phyloP scores from a whole-genome alignment of 306 rosid genomes.

The Lablab purpureus region DNA sequence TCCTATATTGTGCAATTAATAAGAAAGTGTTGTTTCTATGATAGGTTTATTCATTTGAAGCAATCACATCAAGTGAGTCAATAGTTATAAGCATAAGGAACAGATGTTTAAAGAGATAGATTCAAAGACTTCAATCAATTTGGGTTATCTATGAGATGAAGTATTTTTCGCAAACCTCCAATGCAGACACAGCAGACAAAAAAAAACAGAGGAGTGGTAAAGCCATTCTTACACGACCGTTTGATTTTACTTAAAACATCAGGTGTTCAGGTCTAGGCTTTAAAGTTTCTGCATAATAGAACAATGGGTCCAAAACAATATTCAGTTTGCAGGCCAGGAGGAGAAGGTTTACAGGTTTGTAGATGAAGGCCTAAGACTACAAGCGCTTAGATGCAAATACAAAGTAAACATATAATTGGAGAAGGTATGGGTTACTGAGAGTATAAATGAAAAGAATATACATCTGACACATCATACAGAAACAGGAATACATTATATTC shows the following conservation, averaged over 20 bases:
- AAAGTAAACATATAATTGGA: background rate
- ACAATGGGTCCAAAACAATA: background rate
- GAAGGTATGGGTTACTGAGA: slow-evolving; percentile 3
- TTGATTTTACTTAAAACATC: background rate
- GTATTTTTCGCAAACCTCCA: background rate
- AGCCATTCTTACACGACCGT: background rate
- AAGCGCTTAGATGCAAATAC: background rate
- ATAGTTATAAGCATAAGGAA: too few relatives aligned
- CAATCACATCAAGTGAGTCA: too few relatives aligned
- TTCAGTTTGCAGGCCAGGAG: background rate
- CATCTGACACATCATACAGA: background rate
- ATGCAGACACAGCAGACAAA: slow-evolving; percentile 2
- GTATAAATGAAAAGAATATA: background rate
- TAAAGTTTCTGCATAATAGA: slow-evolving; percentile 3
- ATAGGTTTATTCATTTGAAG: too few relatives aligned
- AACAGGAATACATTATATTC: slow-evolving; percentile 15
- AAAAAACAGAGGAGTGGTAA: background rate
- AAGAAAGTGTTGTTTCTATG: too few relatives aligned
- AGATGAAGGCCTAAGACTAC: background rate
- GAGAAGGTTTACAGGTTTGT: slow-evolving; percentile 24
- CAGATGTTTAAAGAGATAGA: background rate
- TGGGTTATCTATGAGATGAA: background rate
- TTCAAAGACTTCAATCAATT: background rate
- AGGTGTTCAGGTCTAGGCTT: background rate
- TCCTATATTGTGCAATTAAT: slow-evolving; percentile 1